Conservation (phyloP, 2,329 filamentous ascomycete genomes). For the Ceratocystis diversiconidia region DNA sequence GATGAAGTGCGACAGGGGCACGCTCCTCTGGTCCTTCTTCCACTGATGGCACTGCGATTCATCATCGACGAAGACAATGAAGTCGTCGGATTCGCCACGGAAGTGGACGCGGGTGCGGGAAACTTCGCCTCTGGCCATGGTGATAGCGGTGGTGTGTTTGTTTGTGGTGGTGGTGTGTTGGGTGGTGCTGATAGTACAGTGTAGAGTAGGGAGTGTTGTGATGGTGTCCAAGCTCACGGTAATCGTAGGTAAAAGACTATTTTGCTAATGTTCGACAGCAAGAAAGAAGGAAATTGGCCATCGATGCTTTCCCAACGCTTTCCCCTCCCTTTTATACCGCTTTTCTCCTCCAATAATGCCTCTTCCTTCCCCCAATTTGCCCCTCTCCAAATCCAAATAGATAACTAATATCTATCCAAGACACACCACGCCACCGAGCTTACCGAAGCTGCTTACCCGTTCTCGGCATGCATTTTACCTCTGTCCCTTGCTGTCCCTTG, state of each 20-base stretch:
- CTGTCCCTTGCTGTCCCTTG: neutral
- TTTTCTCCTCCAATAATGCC: neutral
- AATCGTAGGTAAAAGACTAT: neutral
- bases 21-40: constrained; percentile 55
- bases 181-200: too few species aligned
- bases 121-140: constrained; percentile 59
- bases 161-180: neutral
- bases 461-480: neutral
- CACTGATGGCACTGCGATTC: constrained; percentile 59
- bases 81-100: constrained; percentile 54
- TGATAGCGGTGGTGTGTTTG: constrained; percentile 22
- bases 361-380: neutral
- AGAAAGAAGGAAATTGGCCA: too few species aligned
- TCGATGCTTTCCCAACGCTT: neutral
- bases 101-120: constrained; percentile 66
- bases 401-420: neutral
- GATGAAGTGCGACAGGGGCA: constrained; percentile 73
- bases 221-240: too few species aligned
- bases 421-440: neutral
- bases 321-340: neutral
- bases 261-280: too few species aligned
- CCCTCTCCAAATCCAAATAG: constrained; percentile 8
- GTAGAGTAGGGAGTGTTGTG: too few species aligned
- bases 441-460: neutral
- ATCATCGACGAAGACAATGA: constrained; percentile 46